Conservation (phyloP, 2,329 filamentous ascomycete genomes). For the Pseudogymnoascus sp. region DNA sequence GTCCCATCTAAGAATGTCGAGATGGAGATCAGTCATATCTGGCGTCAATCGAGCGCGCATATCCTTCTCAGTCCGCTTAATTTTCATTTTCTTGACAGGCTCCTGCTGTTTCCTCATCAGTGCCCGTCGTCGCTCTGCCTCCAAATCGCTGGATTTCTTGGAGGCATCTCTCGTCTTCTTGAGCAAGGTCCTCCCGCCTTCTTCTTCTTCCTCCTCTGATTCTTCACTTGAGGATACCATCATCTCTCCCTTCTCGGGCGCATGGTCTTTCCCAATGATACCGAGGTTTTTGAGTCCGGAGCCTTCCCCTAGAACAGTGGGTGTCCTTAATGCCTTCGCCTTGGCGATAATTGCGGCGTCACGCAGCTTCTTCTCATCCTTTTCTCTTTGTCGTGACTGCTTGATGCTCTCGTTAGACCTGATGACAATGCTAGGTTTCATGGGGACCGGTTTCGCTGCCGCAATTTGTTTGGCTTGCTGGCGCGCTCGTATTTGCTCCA, state of each 20-base stretch:
- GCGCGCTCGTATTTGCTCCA: constrained; percentile 16
- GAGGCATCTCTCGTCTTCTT: constrained; percentile 38
- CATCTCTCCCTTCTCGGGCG: constrained; percentile 69
- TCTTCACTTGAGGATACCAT: constrained; percentile 70
- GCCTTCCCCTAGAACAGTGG: constrained; percentile 63
- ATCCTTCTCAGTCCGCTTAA: constrained; percentile 79
- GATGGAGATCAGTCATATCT: constrained; percentile 77
- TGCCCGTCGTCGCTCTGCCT: constrained; percentile 40
- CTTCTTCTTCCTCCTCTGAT: constrained; percentile 67
- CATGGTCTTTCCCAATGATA: constrained; percentile 72
- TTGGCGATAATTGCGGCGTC: constrained; percentile 67
- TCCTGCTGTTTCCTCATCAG: constrained; percentile 52
- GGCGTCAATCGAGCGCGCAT: constrained; percentile 89
- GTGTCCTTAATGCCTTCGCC: constrained; percentile 54
- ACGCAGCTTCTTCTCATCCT: constrained; percentile 66
- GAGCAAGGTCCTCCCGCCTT: constrained; percentile 51
- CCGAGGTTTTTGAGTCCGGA: constrained; percentile 68
- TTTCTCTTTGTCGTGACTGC: constrained; percentile 56
- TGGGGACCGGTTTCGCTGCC: constrained; percentile 27
- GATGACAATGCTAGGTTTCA: constrained; percentile 25
- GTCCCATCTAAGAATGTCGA: constrained; percentile 85
- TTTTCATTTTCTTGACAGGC: constrained; percentile 78
- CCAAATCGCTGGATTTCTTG: constrained; percentile 36
- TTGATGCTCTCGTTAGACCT: constrained; percentile 21
- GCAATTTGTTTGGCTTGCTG: constrained; percentile 23